Conservation (phyloP, 495 filamentous ascomycete species). For the Bathelium albidoporum region DNA sequence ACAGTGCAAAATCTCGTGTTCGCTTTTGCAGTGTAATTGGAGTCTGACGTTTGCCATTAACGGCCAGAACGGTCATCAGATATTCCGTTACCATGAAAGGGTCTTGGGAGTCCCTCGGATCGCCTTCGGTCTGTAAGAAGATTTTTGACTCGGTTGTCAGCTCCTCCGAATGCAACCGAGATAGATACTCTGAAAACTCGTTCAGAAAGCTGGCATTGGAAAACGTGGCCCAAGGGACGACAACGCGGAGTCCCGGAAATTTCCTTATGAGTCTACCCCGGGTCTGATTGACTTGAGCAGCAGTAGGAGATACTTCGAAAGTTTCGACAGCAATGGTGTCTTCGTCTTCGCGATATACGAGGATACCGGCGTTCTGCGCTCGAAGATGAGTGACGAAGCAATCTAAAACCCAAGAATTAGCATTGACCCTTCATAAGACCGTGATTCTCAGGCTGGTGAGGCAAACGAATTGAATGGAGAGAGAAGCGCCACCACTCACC, state of each 20-base stretch:
- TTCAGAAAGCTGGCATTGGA: constrained; percentile 29
- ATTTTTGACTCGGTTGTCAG: constrained; percentile 36
- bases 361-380: constrained; percentile 51
- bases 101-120: constrained; percentile 43
- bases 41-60: constrained; percentile 28
- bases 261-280: constrained; percentile 41
- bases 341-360: constrained; percentile 30
- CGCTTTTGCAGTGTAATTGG: constrained; percentile 41
- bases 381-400: constrained; percentile 37
- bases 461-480: not conserved
- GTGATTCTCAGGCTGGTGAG: too few species aligned
- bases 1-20: constrained; percentile 52
- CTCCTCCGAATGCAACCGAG: constrained; percentile 35
- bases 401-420: too few species aligned
- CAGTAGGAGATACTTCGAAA: constrained; percentile 48
- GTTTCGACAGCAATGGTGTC: constrained; percentile 38
- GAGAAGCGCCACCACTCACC: not conserved
- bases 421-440: too few species aligned
- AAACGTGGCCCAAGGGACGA: constrained; percentile 28
- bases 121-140: constrained; percentile 27
- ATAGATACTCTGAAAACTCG: constrained; percentile 34
- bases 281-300: constrained; percentile 36
- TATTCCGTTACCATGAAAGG: constrained; percentile 49
- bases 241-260: constrained; percentile 45
- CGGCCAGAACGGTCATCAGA: constrained; percentile 39